These are phyloP conservation scores for Pseudoneurospora amorphoporcata DNA, from an alignment of 495 filamentous ascomycete genomes.

Conservation along the genomic window DNA sequence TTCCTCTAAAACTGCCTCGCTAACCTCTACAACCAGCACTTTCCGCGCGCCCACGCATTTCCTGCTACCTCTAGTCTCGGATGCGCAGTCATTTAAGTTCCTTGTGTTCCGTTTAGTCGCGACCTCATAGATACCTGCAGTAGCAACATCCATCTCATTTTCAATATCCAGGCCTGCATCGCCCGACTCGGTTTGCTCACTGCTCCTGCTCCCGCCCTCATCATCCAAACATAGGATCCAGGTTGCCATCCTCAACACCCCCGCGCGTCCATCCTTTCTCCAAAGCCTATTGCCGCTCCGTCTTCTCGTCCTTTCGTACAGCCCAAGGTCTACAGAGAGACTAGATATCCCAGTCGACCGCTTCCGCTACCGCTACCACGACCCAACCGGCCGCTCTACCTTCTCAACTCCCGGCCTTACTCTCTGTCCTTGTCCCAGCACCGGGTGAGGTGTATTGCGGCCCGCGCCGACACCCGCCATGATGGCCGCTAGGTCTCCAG, in stretches of 20 bases:
- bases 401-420: background rate
- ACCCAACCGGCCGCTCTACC: background rate
- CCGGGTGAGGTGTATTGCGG: background rate
- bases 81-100: background rate
- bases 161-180: background rate
- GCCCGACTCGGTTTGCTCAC: background rate
- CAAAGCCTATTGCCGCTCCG: background rate
- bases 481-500: background rate
- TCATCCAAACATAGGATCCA: background rate
- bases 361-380: background rate
- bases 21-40: background rate
- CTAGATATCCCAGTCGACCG: background rate
- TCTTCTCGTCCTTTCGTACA: background rate
- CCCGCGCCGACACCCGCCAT: background rate
- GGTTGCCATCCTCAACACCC: background rate
- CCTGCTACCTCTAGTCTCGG: background rate
- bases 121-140: background rate
- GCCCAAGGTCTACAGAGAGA: background rate
- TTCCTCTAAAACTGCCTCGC: background rate
- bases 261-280: background rate
- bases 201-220: background rate
- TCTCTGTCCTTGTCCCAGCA: background rate
- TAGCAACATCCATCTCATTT: background rate
- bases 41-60: background rate
- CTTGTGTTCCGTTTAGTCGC: background rate